These are phyloP conservation scores for Fusarium protoensiforme DNA, from an alignment of 2,329 filamentous ascomycete species.

Conservation along the genomic window DNA sequence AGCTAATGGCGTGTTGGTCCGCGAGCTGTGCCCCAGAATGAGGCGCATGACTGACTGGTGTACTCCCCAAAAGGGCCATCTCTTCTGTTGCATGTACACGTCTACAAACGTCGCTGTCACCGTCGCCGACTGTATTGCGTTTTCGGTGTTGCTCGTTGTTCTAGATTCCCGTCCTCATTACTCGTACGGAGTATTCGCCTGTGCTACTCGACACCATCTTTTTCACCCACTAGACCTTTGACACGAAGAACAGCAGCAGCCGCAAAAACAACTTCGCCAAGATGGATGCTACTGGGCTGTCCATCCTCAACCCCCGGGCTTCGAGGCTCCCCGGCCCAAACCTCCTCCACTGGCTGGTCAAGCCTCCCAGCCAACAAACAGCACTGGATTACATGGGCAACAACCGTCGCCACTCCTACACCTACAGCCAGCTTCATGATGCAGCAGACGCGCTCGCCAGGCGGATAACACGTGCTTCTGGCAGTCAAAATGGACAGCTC, in stretches of 20 bases:
- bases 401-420: conserved; percentile 54
- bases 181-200: background rate
- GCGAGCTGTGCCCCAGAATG: conserved; percentile 30
- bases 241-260: conserved; percentile 3
- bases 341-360: conserved; percentile 70
- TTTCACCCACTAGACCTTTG: background rate
- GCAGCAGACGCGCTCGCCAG: conserved; percentile 67
- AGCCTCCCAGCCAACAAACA: conserved; percentile 39
- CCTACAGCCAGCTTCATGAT: conserved; percentile 72
- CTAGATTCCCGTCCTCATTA: conserved; percentile 15
- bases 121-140: conserved; percentile 5
- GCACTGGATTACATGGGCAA: conserved; percentile 49
- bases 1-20: conserved; percentile 40
- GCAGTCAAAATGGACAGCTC: conserved; percentile 45
- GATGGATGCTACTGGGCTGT: conserved; percentile 49
- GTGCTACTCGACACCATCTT: conserved; percentile 4
- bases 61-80: conserved; percentile 41
- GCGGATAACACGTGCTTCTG: conserved; percentile 51
- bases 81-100: conserved; percentile 31
- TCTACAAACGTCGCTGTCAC: conserved; percentile 19
- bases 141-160: conserved; percentile 22
- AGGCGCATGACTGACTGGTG: conserved; percentile 38
- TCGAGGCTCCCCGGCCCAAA: conserved; percentile 54
- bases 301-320: conserved; percentile 60
- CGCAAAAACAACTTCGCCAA: conserved; percentile 4